Conservation (phyloP, 257 asterid genomes). For the Coffea canephora region DNA sequence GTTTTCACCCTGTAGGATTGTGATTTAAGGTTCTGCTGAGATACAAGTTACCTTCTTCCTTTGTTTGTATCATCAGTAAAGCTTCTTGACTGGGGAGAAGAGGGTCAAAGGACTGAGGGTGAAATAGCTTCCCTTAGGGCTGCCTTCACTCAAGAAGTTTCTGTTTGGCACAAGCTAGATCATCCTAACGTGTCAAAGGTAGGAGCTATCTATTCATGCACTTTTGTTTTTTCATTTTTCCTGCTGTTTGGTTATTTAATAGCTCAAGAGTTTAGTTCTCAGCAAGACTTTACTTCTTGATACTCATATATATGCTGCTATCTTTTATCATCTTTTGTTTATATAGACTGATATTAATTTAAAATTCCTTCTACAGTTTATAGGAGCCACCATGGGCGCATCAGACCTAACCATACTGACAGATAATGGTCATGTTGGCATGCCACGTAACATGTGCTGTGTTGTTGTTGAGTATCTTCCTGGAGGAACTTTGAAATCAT, state of each 20-base stretch:
- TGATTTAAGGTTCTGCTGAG: slow-evolving; percentile 4
- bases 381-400: slow-evolving; percentile 94
- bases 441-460: slow-evolving; percentile 79
- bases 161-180: slow-evolving; percentile 89
- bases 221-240: not conserved
- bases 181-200: slow-evolving; percentile 95
- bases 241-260: not conserved
- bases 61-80: slow-evolving; percentile 44
- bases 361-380: slow-evolving; percentile 47
- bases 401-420: slow-evolving; percentile 71
- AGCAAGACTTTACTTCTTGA: not conserved
- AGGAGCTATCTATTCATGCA: slow-evolving; percentile 7
- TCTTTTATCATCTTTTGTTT: not conserved
- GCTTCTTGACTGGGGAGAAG: slow-evolving; percentile 91
- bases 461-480: slow-evolving; percentile 85
- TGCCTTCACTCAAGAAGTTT: slow-evolving; percentile 79
- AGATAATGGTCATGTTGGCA: slow-evolving; percentile 73
- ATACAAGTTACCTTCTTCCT: slow-evolving; percentile 9
- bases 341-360: not conserved
- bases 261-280: not conserved
- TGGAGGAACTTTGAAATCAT: slow-evolving; percentile 75
- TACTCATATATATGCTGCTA: not conserved
- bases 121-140: slow-evolving; percentile 67
- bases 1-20: not conserved
- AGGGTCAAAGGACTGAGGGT: slow-evolving; percentile 60